Evolutionary conservation across 352 stramenopile genomes (phyloP).

Genomic region (Globisporangium viniferum): DNA sequence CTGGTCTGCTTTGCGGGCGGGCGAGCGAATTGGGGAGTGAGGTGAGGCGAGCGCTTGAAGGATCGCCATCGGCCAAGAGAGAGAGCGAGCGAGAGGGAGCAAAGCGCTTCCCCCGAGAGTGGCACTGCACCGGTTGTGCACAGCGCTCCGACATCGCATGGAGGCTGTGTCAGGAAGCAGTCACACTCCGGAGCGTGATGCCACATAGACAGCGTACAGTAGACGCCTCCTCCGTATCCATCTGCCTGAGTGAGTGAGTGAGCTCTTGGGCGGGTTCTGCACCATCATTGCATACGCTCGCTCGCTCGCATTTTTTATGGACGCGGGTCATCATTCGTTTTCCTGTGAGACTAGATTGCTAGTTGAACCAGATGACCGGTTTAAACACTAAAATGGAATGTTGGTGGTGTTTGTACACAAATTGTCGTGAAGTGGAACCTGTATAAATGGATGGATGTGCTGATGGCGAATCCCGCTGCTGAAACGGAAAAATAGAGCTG

Average conservation of each 20-base stretch:
- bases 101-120: not conserved
- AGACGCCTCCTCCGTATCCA: not conserved
- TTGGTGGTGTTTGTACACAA: not conserved
- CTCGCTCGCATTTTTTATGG: not conserved
- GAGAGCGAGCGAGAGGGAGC: not conserved
- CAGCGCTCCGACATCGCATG: not conserved
- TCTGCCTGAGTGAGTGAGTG: not conserved
- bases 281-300: not conserved
- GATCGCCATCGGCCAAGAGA: not conserved
- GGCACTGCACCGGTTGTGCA: not conserved
- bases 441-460: not conserved
- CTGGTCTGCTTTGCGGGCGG: not conserved
- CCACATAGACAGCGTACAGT: not conserved
- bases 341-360: not conserved
- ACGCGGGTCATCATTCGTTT: not conserved
- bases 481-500: not conserved
- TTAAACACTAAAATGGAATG: not conserved
- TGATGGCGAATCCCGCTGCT: not conserved
- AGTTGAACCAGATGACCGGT: not conserved
- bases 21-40: slow-evolving; percentile 9
- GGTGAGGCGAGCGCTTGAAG: not conserved
- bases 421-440: not conserved
- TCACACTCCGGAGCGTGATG: not conserved
- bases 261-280: not conserved
- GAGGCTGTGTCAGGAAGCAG: not conserved